A percentile compares a stretch with the other conserved stretches of the same genome.
phyloP scores from a whole-genome alignment of 2,329 filamentous ascomycete genomes.

The Ceratocystis papillata region DNA sequence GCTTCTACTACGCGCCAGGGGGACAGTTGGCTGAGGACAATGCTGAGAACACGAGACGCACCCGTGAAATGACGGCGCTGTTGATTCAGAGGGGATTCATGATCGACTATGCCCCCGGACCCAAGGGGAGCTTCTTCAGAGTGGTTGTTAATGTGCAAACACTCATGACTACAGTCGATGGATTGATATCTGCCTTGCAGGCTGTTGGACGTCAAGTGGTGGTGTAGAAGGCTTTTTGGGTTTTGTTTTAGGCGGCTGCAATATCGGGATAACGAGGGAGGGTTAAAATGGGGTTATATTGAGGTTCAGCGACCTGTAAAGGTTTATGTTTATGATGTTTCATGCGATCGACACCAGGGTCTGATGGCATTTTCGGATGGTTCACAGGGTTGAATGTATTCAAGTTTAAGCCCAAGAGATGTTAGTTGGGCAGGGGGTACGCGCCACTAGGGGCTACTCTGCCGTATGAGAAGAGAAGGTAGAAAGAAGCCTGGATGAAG shows the following conservation, averaged over 20 bases:
- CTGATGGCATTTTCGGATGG: too few relatives aligned
- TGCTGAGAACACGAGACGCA: constrained; percentile 43
- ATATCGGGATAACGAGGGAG: background rate
- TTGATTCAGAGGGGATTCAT: constrained; percentile 46
- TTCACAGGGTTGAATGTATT: too few relatives aligned
- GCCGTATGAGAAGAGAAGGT: too few relatives aligned
- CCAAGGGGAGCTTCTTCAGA: constrained; percentile 47
- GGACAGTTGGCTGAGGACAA: constrained; percentile 18
- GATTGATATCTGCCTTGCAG: constrained; percentile 45
- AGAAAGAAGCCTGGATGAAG: too few relatives aligned
- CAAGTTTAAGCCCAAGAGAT: too few relatives aligned
- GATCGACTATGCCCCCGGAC: constrained; percentile 51
- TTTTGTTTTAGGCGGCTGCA: background rate
- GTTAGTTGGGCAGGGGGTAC: too few relatives aligned
- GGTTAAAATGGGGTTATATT: background rate
- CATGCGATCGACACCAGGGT: background rate
- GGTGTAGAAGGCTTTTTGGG: background rate
- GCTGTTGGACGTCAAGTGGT: constrained; percentile 34
- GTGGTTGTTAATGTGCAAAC: constrained; percentile 51
- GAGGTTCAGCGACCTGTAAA: background rate
- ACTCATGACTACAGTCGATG: constrained; percentile 40
- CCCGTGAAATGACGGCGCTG: constrained; percentile 39
- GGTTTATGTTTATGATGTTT: background rate
- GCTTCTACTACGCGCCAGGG: constrained; percentile 71
- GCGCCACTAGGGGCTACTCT: too few relatives aligned